Evolutionary conservation across 2,329 filamentous ascomycete genomes (phyloP).

Genomic region (Cytospora chrysosperma): DNA sequence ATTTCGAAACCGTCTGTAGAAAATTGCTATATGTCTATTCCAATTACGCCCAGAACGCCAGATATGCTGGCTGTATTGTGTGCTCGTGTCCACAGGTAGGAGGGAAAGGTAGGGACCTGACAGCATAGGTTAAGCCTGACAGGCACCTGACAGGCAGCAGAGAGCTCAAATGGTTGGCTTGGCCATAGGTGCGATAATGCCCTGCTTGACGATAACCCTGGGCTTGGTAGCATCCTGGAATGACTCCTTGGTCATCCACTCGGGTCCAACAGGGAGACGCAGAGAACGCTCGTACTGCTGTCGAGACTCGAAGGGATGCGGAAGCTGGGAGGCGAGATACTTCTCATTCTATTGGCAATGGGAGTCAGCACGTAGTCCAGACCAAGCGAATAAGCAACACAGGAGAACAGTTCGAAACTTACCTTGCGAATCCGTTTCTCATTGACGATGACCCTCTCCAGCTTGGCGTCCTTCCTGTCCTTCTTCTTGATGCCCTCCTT

Average conservation of each 20-base stretch:
- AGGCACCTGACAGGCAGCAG: not conserved
- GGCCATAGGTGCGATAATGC: slow-evolving; percentile 82
- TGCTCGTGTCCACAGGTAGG: not conserved
- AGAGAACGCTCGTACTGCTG: slow-evolving; percentile 90
- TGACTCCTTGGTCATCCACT: slow-evolving; percentile 95
- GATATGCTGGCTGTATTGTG: not conserved
- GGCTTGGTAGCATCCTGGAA: slow-evolving; percentile 91
- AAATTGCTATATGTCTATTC: not conserved
- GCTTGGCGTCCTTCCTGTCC: slow-evolving; percentile 76
- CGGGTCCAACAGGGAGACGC: slow-evolving; percentile 81
- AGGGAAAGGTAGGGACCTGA: not conserved
- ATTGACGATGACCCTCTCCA: slow-evolving; percentile 85
- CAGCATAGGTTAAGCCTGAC: not conserved
- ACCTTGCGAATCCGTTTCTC: slow-evolving; percentile 90
- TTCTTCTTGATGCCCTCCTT: slow-evolving; percentile 69
- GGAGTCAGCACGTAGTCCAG: not conserved
- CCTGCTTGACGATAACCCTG: slow-evolving; percentile 85
- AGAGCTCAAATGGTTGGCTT: slow-evolving; percentile 57
- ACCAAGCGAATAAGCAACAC: not conserved
- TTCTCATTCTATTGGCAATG: slow-evolving; percentile 67
- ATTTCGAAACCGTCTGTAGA: not conserved
- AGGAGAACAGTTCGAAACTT: slow-evolving; percentile 28
- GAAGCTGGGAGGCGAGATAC: slow-evolving; percentile 80
- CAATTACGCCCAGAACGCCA: not conserved
- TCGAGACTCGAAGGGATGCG: slow-evolving; percentile 83